phyloP scores from a whole-genome alignment of 192 early-diverging fungal genomes.

The Geranomyces variabilis region DNA sequence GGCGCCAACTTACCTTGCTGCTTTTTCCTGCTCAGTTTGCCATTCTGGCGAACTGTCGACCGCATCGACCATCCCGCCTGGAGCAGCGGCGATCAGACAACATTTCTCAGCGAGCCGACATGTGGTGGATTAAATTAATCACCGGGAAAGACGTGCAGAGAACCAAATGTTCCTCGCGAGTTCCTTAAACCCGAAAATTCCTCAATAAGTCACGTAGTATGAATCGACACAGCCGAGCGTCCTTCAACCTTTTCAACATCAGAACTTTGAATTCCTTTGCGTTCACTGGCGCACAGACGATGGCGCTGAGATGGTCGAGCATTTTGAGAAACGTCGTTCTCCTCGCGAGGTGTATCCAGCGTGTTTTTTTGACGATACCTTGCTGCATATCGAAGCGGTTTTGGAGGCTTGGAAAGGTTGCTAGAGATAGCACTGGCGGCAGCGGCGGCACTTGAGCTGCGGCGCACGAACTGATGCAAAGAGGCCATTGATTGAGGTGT shows the following conservation, averaged over 20 bases:
- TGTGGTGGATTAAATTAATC: neutral
- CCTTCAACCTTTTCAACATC: slow-evolving; percentile 37
- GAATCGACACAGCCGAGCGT: too few relatives aligned
- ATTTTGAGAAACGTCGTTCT: neutral
- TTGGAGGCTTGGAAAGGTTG: neutral
- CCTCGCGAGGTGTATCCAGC: too few relatives aligned
- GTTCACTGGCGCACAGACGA: slow-evolving; percentile 19
- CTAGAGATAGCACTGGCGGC: too few relatives aligned
- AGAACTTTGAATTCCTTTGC: slow-evolving; percentile 38
- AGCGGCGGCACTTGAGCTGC: too few relatives aligned
- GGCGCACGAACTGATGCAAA: too few relatives aligned
- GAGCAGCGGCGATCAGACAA: neutral
- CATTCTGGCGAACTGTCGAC: slow-evolving; percentile 26
- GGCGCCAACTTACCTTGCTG: neutral
- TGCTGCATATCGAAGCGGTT: slow-evolving; percentile 1
- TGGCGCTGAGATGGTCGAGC: neutral
- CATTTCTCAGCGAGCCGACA: neutral
- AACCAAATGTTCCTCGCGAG: slow-evolving; percentile 40
- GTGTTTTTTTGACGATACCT: too few relatives aligned
- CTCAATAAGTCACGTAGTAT: too few relatives aligned
- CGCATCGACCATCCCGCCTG: slow-evolving; percentile 38
- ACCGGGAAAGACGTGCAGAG: slow-evolving; percentile 47
- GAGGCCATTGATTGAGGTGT: too few relatives aligned
- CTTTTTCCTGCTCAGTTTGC: neutral
- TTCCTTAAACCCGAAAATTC: slow-evolving; percentile 9